Percentiles rank a stretch among this genome's conserved stretches.
These are phyloP conservation scores for Galium porrigens DNA, from an alignment of 305 asterid species.

Conservation along the genomic window DNA sequence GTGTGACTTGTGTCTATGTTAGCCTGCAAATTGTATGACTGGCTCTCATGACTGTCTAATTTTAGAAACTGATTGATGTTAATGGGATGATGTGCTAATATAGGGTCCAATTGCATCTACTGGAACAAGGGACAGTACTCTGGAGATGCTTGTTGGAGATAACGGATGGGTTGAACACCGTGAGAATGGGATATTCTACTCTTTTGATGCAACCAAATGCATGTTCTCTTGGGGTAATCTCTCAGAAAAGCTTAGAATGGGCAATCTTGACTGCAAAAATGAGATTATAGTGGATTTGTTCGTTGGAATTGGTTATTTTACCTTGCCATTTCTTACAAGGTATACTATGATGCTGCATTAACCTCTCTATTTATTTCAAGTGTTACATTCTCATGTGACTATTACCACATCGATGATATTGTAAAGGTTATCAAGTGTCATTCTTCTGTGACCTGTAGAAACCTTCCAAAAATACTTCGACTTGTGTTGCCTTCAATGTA, in stretches of 20 bases:
- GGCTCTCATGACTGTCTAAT: not conserved
- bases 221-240: conserved; percentile 99
- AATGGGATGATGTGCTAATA: conserved; percentile 15
- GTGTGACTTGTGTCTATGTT: not conserved
- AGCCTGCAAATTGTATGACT: not conserved
- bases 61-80: not conserved
- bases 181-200: conserved; percentile 19
- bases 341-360: conserved; percentile 9
- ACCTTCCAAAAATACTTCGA: not conserved
- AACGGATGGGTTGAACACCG: conserved; percentile 22
- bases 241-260: conserved; percentile 87
- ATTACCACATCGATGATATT: not conserved
- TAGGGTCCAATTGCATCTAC: conserved; percentile 67
- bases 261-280: conserved; percentile 53
- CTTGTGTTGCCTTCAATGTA: not conserved
- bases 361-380: conserved; percentile 48
- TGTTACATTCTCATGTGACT: conserved; percentile 48
- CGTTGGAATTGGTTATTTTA: conserved; percentile 93
- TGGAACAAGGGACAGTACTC: conserved; percentile 82
- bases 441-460: conserved; percentile 32
- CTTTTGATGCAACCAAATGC: conserved; percentile 70
- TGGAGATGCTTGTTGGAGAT: conserved; percentile 87
- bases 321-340: conserved; percentile 74
- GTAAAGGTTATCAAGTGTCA: not conserved
- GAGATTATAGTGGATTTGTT: conserved; percentile 83